Percentiles rank a stretch among this genome's conserved stretches.
These are phyloP conservation scores for Tilletia setariae DNA, from an alignment of 1,284 basidiomycete species.

Conservation along the genomic window DNA sequence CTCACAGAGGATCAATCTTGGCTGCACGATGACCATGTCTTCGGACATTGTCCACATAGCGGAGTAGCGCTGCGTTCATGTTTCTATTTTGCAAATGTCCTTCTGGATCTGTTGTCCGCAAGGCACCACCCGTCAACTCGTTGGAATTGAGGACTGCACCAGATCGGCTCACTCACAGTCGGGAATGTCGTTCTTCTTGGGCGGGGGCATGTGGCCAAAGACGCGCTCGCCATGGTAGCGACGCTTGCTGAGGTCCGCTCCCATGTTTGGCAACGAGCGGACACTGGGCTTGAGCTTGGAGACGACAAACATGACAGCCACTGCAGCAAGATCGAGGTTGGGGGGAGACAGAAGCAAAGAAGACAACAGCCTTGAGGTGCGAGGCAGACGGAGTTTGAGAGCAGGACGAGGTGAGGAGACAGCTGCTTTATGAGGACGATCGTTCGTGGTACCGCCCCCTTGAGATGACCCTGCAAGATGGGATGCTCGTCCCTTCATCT, in stretches of 20 bases:
- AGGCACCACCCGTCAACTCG: neutral
- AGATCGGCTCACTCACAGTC: conserved; percentile 16
- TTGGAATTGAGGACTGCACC: no score
- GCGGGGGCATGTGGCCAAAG: conserved; percentile 12
- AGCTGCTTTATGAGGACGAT: no score
- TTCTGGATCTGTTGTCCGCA: conserved; percentile 49
- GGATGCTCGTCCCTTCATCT: no score
- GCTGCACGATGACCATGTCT: conserved; percentile 62
- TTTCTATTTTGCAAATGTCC: conserved; percentile 72
- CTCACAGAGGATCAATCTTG: conserved; percentile 76
- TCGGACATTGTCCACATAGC: conserved; percentile 81
- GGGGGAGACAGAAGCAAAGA: no score
- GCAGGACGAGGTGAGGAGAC: no score
- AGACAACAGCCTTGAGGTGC: no score
- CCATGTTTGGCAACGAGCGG: neutral
- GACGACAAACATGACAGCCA: no score
- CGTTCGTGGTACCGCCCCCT: no score
- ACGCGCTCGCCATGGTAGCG: conserved; percentile 13
- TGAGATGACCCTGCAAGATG: no score
- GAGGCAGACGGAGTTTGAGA: no score
- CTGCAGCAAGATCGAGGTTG: no score
- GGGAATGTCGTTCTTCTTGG: conserved; percentile 6
- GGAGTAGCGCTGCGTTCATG: conserved; percentile 71
- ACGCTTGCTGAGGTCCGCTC: neutral
- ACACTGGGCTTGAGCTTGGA: no score